Base-by-base conservation (phyloP, 2,329 filamentous ascomycete species). In the Hypoxylon sp. region DNA sequence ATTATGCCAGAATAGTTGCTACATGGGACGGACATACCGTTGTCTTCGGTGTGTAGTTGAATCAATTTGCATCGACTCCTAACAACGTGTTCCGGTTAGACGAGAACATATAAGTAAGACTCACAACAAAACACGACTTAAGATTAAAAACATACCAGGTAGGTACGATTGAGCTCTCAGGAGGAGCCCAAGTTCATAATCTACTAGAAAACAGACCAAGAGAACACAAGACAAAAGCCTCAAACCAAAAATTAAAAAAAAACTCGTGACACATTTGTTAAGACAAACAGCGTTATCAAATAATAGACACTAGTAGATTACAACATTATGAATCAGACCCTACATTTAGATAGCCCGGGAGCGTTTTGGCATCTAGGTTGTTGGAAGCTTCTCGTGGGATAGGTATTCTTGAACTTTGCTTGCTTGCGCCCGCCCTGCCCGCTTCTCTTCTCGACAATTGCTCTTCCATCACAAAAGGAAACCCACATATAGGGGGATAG, bases 241-340 rank as follows among this genome's bases (percentile, higher is more conserved):
- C 19, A n/a, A 41, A 41, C 37, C n/a, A 41, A 6, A 19, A 2
- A 41, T 17, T 17, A 39, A 26, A 26, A 26, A 26, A 28, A 48
- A 30, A 50, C 44, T 15, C 48, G 24, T 6, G 19, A 32, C n/a
- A 41, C 20, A 22, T 19, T 26, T 26, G 28, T 44, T 19, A 53
- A 48, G 50, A 63, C 52, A 55, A 65, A 49, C 51, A 61, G 17
- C 58, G 26, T 53, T 55, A 68, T 63, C 52, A 55, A 41, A 62
- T 58, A 75, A 76, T 77, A 79, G 72, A 79, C 74, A 79, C 74
- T 79, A 78, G 71, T 77, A 76, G 77, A 81, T 80, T 81, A 81
- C 78, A 79, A 75, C 74, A 78, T 77, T 78, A 79, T 73, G 75
- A 78, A 79, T 74, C 74, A 76, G 72, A 78, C 75, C 76, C 76